These are phyloP conservation scores for Solanum sparsipilum DNA, from an alignment of 257 asterid genomes.

Conservation along the genomic window DNA sequence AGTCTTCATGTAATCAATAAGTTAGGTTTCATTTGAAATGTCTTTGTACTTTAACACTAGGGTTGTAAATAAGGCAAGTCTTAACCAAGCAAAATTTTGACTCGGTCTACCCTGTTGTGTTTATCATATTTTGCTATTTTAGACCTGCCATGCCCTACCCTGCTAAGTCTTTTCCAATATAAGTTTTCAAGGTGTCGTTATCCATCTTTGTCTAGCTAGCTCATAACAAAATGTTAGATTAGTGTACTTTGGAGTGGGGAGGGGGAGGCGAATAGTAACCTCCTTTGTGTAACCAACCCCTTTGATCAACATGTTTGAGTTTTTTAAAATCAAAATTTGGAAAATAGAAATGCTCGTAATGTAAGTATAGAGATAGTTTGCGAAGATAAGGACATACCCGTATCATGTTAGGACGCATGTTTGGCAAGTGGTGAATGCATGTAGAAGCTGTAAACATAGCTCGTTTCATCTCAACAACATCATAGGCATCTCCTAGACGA, in stretches of 20 bases:
- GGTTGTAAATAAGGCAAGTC: not conserved
- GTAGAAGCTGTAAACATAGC: slow-evolving; percentile 66
- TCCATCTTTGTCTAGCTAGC: not conserved
- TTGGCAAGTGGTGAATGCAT: slow-evolving; percentile 80
- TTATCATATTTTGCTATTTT: not conserved
- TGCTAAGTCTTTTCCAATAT: not conserved
- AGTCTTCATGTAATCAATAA: not conserved
- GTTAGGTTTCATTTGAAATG: not conserved
- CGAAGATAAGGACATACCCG: slow-evolving; percentile 26
- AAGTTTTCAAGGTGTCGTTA: not conserved
- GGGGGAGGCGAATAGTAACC: not conserved
- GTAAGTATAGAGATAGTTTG: not conserved
- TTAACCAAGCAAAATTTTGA: not conserved
- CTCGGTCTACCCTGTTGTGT: not conserved
- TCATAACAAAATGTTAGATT: not conserved
- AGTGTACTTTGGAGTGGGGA: not conserved
- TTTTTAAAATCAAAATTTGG: not conserved
- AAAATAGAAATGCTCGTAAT: not conserved
- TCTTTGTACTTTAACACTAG: not conserved
- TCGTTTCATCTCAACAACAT: slow-evolving; percentile 53
- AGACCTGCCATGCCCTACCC: not conserved
- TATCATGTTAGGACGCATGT: slow-evolving; percentile 77
- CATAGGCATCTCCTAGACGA: slow-evolving; percentile 38
- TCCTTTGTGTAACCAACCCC: not conserved
- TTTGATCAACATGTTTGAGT: not conserved